Evolutionary conservation across 495 filamentous ascomycete species (phyloP).

Genomic region (Lepraria neglecta): DNA sequence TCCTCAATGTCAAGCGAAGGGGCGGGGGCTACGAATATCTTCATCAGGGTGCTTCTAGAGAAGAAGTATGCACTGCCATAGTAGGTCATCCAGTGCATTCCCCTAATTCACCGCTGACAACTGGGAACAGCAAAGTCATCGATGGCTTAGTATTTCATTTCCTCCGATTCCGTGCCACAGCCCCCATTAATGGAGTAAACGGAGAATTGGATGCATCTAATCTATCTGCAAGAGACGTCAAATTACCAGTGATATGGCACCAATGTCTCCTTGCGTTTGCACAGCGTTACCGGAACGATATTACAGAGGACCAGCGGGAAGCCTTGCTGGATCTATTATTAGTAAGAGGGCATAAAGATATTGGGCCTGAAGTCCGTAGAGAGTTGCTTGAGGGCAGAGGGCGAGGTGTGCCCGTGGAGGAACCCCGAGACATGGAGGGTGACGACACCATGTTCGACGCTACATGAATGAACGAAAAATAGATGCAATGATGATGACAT

Average conservation of each 20-base stretch:
- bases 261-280: conserved; percentile 84
- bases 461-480: not conserved
- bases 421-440: conserved; percentile 53
- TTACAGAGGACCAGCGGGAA: conserved; percentile 89
- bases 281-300: conserved; percentile 86
- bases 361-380: conserved; percentile 85
- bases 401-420: conserved; percentile 67
- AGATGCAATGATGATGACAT: no score
- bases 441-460: conserved; percentile 73
- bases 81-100: conserved; percentile 2
- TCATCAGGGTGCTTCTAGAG: conserved; percentile 86
- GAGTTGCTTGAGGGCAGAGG: conserved; percentile 86
- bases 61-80: conserved; percentile 96
- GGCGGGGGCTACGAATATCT: conserved; percentile 79
- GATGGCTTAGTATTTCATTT: conserved; percentile 96
- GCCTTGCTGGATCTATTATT: conserved; percentile 84
- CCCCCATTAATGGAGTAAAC: conserved; percentile 42
- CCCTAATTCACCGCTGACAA: not conserved
- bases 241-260: conserved; percentile 84
- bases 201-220: conserved; percentile 27
- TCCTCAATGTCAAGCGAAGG: conserved; percentile 61
- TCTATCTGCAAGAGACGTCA: conserved; percentile 45
- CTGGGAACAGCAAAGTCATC: conserved; percentile 59
- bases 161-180: conserved; percentile 67
- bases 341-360: conserved; percentile 76